Evolutionary conservation across 208 protist genomes (phyloP), one percentile per base, ranked within the genome.

Genomic region (Acanthamoeba lenticulata): DNA sequence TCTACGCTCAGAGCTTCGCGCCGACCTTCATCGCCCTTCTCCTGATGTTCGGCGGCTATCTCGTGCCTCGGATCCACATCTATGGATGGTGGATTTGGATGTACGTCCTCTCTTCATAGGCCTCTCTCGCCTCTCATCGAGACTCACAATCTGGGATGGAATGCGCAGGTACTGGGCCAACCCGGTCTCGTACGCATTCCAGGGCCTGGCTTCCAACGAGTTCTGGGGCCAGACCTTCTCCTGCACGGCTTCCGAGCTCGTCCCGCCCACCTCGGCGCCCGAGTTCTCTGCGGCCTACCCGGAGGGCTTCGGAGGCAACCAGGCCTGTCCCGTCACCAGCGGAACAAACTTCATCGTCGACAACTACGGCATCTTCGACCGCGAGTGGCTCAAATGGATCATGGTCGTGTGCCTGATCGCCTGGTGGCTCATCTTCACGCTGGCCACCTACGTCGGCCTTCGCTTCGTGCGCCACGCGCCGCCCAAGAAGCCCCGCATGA

Each of bases 1-100:
- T 92, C 60, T 29, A 90, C 1, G 90, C 90, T 13, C 42, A 94
- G 34, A 88, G n/a, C 90, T 21, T 94, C 32, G 72, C 90, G 13
- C 90, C 90, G 24, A 65, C 90, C 2, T 60, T 38, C 1, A 24
- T 86, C 7, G 67, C 69, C 21, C 32, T 94, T 17, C 44, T 94
- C 19, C 42, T 94, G 2, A 24, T 94, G 11, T 88, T 94, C 38
- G 45, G n/a, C 36, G 90, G 90, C 34, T 94, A 85, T 94, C 90
- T 94, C n/a, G 47, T 94, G 0, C 90, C 57, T 6, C 42, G 49
- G 85, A 72, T 52, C n/a, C 29, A 69, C 49, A 91, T 91, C 3
- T 32, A 62, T 13, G 29, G 29, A 1, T 81, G 65, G 55, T 93
- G 57, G 57, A 81, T 93, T n/a, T 93, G 89, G 89, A 72, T 93